phyloP scores from a whole-genome alignment of 2,329 filamentous ascomycete genomes.

The Aspergillus jensenii region DNA sequence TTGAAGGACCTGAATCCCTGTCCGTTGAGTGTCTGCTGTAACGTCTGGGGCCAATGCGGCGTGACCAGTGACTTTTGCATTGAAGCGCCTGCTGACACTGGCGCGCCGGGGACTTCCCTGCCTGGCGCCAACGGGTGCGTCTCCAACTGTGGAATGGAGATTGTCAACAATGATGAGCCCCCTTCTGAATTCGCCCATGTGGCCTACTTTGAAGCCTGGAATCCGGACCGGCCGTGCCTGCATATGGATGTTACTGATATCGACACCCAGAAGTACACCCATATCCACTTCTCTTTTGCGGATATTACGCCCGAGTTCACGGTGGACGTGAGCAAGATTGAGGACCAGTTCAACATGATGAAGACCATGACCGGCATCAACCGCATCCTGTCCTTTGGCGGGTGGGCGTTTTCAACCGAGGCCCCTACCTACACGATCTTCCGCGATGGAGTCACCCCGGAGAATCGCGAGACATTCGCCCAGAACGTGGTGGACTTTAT shows the following conservation, averaged over 20 bases:
- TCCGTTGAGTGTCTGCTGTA: slow-evolving; percentile 44
- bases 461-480: slow-evolving; percentile 9
- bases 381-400: slow-evolving; percentile 45
- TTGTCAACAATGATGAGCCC: slow-evolving; percentile 25
- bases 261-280: slow-evolving; percentile 23
- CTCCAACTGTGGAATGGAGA: slow-evolving; percentile 41
- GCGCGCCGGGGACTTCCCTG: slow-evolving; percentile 38
- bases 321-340: not conserved
- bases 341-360: not conserved
- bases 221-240: not conserved
- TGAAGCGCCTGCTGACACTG: slow-evolving; percentile 20
- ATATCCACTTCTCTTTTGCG: slow-evolving; percentile 41
- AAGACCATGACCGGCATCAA: not conserved
- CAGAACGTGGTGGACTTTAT: slow-evolving; percentile 32
- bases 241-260: slow-evolving; percentile 33
- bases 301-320: not conserved
- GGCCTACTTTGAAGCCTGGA: too few relatives aligned
- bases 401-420: slow-evolving; percentile 44
- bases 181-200: too few relatives aligned
- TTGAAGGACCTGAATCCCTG: slow-evolving; percentile 48
- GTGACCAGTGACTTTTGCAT: slow-evolving; percentile 47
- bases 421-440: slow-evolving; percentile 39
- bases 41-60: slow-evolving; percentile 49
- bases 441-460: slow-evolving; percentile 29
- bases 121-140: slow-evolving; percentile 40